Conservation (phyloP, 2,329 filamentous ascomycete genomes). For the Dissoconium aciculare region DNA sequence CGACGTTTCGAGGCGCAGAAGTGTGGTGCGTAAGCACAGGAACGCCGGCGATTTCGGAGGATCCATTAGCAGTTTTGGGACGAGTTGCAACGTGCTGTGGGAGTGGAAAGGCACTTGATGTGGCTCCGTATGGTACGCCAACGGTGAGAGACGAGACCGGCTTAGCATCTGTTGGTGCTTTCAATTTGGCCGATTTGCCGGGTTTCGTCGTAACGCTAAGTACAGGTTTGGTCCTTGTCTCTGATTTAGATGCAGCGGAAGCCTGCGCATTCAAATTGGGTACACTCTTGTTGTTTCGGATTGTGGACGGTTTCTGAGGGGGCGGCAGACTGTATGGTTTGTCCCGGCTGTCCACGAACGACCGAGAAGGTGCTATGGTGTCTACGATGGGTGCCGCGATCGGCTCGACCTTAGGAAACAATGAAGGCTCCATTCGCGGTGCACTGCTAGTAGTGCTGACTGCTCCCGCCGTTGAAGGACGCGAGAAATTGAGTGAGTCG, state of each 20-base stretch:
- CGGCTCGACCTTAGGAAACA: slow-evolving; percentile 10
- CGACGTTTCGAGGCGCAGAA: slow-evolving; percentile 7
- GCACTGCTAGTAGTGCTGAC: slow-evolving; percentile 5
- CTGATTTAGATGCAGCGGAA: background rate
- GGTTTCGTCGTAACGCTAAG: background rate
- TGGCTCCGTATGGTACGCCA: slow-evolving; percentile 20
- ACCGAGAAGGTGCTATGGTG: slow-evolving; percentile 13
- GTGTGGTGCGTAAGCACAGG: slow-evolving; percentile 23
- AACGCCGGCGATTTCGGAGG: slow-evolving; percentile 22
- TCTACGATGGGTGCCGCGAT: slow-evolving; percentile 5
- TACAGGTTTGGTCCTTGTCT: background rate
- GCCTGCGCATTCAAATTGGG: slow-evolving; percentile 9
- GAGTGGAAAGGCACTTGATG: slow-evolving; percentile 18
- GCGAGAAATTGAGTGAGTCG: background rate
- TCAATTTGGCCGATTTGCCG: background rate
- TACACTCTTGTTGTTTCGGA: slow-evolving; percentile 13
- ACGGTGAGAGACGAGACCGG: no score
- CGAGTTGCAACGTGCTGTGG: slow-evolving; percentile 21
- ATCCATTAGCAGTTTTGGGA: slow-evolving; percentile 18
- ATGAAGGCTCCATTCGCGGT: slow-evolving; percentile 14
- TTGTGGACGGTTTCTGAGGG: slow-evolving; percentile 7
- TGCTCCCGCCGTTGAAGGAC: slow-evolving; percentile 10
- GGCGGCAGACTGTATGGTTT: slow-evolving; percentile 16
- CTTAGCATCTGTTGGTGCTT: no score
- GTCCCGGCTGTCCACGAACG: slow-evolving; percentile 21